phyloP scores from a whole-genome alignment of 352 stramenopile species.

The Achlya hypogyna region DNA sequence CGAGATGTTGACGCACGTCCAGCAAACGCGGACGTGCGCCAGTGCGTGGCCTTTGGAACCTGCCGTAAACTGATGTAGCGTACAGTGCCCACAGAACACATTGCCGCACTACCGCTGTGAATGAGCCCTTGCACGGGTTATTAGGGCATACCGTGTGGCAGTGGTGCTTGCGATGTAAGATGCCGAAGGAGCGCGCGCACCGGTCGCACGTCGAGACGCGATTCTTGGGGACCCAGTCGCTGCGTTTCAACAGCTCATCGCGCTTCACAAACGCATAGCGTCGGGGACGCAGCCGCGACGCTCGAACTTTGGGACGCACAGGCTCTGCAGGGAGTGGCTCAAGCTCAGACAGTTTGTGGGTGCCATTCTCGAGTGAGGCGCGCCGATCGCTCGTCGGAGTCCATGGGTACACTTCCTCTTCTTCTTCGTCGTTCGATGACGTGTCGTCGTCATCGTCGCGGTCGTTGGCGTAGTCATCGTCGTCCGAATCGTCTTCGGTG shows the following conservation, averaged over 20 bases:
- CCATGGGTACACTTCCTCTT: background rate
- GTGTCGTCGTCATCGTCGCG: background rate
- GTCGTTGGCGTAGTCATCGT: background rate
- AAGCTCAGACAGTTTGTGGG: background rate
- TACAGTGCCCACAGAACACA: conserved; percentile 80
- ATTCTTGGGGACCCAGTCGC: background rate
- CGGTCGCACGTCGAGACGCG: conserved; percentile 41
- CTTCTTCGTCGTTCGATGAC: background rate
- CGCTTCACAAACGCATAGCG: conserved; percentile 6
- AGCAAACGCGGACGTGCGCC: background rate
- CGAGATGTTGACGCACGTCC: background rate
- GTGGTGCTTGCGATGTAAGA: conserved; percentile 82
- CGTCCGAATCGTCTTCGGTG: background rate
- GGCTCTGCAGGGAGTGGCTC: background rate
- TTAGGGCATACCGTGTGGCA: conserved; percentile 65
- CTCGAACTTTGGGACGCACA: background rate
- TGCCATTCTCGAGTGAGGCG: background rate
- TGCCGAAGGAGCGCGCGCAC: conserved; percentile 80
- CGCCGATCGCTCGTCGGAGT: background rate
- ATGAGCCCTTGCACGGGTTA: no score
- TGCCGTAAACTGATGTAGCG: conserved; percentile 70
- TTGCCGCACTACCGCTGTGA: conserved; percentile 56
- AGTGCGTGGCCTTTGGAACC: background rate
- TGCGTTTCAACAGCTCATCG: background rate
- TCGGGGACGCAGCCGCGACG: background rate